Percentiles rank a stretch among this genome's conserved stretches.
Conservation (phyloP, 352 stramenopile species). For the Phytophthora hibernalis region DNA sequence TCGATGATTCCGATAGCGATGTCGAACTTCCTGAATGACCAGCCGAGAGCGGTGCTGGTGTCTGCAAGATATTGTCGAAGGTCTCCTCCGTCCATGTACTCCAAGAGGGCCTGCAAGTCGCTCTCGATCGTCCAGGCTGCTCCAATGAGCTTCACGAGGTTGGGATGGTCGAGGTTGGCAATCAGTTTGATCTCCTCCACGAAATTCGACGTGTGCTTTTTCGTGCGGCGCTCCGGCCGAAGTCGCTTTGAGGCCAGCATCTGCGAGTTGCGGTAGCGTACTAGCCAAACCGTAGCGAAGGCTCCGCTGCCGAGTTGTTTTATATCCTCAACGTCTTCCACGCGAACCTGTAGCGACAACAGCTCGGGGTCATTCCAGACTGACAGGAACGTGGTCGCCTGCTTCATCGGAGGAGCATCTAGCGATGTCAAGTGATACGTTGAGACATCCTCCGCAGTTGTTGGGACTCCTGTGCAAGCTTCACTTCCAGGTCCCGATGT, state of each 20-base stretch:
- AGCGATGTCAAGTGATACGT: slow-evolving; percentile 10
- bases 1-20: slow-evolving; percentile 50
- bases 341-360: slow-evolving; percentile 33
- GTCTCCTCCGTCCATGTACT: slow-evolving; percentile 53
- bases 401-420: slow-evolving; percentile 12
- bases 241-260: slow-evolving; percentile 42
- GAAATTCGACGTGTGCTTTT: slow-evolving; percentile 47
- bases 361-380: slow-evolving; percentile 41
- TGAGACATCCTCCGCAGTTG: neutral
- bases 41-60: slow-evolving; percentile 7
- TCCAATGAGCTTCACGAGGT: slow-evolving; percentile 52
- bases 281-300: slow-evolving; percentile 41
- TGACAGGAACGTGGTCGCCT: slow-evolving; percentile 27
- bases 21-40: slow-evolving; percentile 36
- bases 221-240: slow-evolving; percentile 21
- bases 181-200: slow-evolving; percentile 54
- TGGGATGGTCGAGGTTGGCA: slow-evolving; percentile 51
- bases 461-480: slow-evolving; percentile 19
- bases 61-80: slow-evolving; percentile 37
- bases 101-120: slow-evolving; percentile 46
- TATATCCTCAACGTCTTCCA: slow-evolving; percentile 41
- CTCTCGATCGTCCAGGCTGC: slow-evolving; percentile 49
- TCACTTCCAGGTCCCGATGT: slow-evolving; percentile 8
- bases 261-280: slow-evolving; percentile 32
- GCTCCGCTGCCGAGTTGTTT: slow-evolving; percentile 33